Evolutionary conservation across 1,284 basidiomycete genomes (phyloP), one percentile per base, ranked within the genome.

Genomic region (Erythrobasidium hasegawianum): DNA sequence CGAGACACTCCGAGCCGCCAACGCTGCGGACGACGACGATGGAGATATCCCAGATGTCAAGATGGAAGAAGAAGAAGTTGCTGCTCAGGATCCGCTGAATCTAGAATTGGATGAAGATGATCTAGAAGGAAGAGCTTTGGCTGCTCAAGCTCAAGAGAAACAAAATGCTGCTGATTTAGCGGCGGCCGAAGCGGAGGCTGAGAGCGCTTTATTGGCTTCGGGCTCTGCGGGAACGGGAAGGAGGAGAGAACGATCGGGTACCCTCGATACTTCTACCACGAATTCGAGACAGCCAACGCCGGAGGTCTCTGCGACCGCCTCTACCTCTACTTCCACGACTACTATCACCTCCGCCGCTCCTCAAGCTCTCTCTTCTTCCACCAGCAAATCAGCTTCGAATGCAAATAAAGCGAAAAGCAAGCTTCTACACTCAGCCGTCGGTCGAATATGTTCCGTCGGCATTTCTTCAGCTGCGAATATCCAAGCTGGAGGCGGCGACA

Each of bases 41-140:
- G n/a, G 7, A 9, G 50, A 20, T 22, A 26, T 53, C 8, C 64
- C 67, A 24, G 69, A 65, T 24, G 53, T 71, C 24, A 55, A 69
- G 13, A 64, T 66, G 33, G 59, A 59, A 33, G 60, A 68, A 55
- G 67, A 67, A 16, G 67, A 76, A 33, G 71, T 76, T 26, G 43
- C 58, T 18, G 65, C 53, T 14, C 68, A 26, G 41, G 90, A 97
- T 76, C 94, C 93, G 7, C 81, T 97, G 3, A 86, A 93, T 76
- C 90, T 96, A 87, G 93, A 95, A 69, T 87, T 92, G 52, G 90
- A 94, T 75, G 90, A 95, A 71, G 92, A 81, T 47, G 80, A 81
- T 55, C 71, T 76, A 1, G 68, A 67, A 24, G 57, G 72, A 47
- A 69, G 71, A 47, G 67, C 72, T 1, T 68, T 70, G 24, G 69